phyloP scores from a whole-genome alignment of 352 stramenopile species.

The Phytophthora uliginosa region DNA sequence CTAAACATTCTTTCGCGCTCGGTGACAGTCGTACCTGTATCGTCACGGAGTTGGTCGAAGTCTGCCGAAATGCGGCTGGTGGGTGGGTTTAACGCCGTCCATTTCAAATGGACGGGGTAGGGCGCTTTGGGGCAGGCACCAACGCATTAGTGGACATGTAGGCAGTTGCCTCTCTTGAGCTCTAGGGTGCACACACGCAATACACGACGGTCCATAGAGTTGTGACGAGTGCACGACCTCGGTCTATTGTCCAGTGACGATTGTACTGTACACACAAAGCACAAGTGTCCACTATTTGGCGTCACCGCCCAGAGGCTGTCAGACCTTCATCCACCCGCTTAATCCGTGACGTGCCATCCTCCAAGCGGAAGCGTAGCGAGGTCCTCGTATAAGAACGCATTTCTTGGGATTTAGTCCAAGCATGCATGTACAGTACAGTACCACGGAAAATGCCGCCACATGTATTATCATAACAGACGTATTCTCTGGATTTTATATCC shows the following conservation, averaged over 20 bases:
- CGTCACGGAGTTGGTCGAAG: not conserved
- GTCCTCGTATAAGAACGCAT: constrained; percentile 8
- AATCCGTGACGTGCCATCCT: not conserved
- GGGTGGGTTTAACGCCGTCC: constrained; percentile 1
- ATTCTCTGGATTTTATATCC: too few species aligned
- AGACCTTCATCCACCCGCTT: too few species aligned
- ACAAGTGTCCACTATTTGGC: not conserved
- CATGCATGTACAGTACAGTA: too few species aligned
- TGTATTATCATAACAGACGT: constrained; percentile 10
- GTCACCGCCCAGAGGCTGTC: not conserved
- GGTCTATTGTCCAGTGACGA: not conserved
- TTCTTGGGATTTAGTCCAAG: not conserved
- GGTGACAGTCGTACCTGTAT: not conserved
- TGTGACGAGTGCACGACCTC: constrained; percentile 3
- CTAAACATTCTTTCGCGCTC: not conserved
- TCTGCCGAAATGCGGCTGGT: constrained; percentile 4
- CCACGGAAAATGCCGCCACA: not conserved
- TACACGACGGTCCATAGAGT: not conserved
- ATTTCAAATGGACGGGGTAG: not conserved
- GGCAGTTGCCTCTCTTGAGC: not conserved
- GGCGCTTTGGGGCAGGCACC: constrained; percentile 6
- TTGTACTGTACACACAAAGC: not conserved
- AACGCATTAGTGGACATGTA: not conserved
- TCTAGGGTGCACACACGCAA: not conserved
- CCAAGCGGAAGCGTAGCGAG: constrained; percentile 5